phyloP scores from a whole-genome alignment of 2,329 filamentous ascomycete genomes.

The Ilyonectria destructans region DNA sequence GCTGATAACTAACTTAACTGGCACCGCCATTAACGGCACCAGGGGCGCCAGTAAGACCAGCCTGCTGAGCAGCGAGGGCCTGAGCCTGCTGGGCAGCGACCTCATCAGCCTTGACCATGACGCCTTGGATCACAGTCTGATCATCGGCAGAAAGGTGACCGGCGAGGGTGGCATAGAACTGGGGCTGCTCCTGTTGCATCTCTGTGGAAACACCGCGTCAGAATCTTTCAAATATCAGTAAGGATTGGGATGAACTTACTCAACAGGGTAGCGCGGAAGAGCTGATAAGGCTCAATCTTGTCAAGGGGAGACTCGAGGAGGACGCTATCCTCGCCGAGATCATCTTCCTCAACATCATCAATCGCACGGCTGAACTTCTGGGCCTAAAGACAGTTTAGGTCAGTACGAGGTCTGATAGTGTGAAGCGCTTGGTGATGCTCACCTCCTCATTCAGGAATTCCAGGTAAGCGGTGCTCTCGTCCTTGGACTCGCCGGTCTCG shows the following conservation, averaged over 20 bases:
- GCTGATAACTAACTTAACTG: slow-evolving; percentile 39
- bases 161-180: slow-evolving; percentile 87
- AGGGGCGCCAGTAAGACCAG: slow-evolving; percentile 36
- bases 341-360: slow-evolving; percentile 83
- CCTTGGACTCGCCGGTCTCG: slow-evolving; percentile 78
- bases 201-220: slow-evolving; percentile 66
- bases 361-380: slow-evolving; percentile 85
- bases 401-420: slow-evolving; percentile 33
- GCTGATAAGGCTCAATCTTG: slow-evolving; percentile 92
- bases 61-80: slow-evolving; percentile 51
- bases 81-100: slow-evolving; percentile 55
- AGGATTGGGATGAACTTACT: slow-evolving; percentile 72
- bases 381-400: slow-evolving; percentile 69
- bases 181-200: slow-evolving; percentile 91
- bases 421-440: slow-evolving; percentile 45
- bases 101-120: slow-evolving; percentile 76
- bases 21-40: slow-evolving; percentile 48
- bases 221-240: slow-evolving; percentile 22
- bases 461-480: slow-evolving; percentile 94
- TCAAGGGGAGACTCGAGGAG: slow-evolving; percentile 95
- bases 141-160: slow-evolving; percentile 86
- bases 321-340: slow-evolving; percentile 93
- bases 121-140: slow-evolving; percentile 84
- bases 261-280: slow-evolving; percentile 87
- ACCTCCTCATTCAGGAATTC: slow-evolving; percentile 96